Conservation (phyloP, 208 protist species). For the Crithidia bombi region DNA sequence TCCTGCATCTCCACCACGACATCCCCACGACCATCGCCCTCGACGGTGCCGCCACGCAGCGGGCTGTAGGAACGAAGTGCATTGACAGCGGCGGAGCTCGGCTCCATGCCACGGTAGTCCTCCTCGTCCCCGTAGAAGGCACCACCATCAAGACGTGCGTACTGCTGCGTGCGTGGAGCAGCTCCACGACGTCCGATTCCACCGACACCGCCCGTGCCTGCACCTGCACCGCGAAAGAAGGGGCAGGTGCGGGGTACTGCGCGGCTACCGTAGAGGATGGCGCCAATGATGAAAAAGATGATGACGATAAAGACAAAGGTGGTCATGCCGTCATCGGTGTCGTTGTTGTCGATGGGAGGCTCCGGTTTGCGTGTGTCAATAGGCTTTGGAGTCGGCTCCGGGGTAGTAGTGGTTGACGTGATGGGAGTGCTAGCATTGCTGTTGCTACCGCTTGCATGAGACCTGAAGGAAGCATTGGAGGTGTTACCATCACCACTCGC, state of each 20-base stretch:
- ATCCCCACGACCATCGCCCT: neutral
- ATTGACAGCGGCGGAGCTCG: neutral
- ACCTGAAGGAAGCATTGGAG: neutral
- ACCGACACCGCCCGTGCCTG: neutral
- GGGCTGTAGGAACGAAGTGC: neutral
- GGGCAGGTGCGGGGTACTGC: neutral
- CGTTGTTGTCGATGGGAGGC: neutral
- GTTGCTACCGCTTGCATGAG: neutral
- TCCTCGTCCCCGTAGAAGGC: slow-evolving; percentile 14
- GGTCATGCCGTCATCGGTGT: neutral
- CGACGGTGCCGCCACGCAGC: neutral
- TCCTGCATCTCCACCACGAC: slow-evolving; percentile 18
- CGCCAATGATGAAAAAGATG: slow-evolving; percentile 1
- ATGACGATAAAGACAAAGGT: slow-evolving; percentile 3
- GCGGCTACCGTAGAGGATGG: slow-evolving; percentile 17
- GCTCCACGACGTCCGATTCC: neutral
- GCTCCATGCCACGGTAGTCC: slow-evolving; percentile 6
- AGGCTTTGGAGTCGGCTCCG: too few species aligned
- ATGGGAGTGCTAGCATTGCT: neutral
- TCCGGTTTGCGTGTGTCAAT: too few species aligned
- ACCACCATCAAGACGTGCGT: slow-evolving; percentile 5
- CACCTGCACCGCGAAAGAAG: slow-evolving; percentile 1
- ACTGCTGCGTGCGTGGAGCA: slow-evolving; percentile 9
- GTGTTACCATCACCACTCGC: neutral
- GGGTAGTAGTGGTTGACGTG: neutral